Conservation (phyloP, 257 asterid species). For the Verbena officinalis region DNA sequence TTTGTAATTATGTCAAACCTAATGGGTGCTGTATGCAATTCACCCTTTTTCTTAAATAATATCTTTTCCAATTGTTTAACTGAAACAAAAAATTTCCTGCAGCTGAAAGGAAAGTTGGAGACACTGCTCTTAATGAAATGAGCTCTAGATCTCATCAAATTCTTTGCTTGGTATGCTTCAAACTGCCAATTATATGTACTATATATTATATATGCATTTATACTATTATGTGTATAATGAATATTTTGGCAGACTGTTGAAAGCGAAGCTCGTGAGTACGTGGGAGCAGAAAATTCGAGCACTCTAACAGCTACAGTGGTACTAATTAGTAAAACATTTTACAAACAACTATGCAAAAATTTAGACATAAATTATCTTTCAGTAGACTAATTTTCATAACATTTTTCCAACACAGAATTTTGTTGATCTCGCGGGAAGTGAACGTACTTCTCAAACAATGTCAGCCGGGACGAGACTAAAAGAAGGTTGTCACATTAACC, state of each 20-base stretch:
- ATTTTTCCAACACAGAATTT: conserved; percentile 35
- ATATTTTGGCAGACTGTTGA: conserved; percentile 48
- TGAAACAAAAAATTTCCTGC: conserved; percentile 18
- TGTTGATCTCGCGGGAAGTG: conserved; percentile 62
- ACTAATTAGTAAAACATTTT: conserved; percentile 13
- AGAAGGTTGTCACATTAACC: conserved; percentile 58
- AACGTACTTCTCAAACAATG: conserved; percentile 48
- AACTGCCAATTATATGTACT: neutral
- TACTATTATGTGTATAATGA: neutral
- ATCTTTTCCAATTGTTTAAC: no score
- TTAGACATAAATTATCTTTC: neutral
- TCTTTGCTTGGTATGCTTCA: conserved; percentile 48
- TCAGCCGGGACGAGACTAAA: conserved; percentile 48
- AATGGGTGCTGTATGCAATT: no score
- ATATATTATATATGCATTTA: neutral
- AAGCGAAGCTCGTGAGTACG: conserved; percentile 47
- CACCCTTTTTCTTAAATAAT: no score
- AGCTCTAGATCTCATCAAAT: conserved; percentile 83
- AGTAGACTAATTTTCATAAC: neutral
- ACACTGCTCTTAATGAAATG: conserved; percentile 41
- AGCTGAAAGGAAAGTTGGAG: conserved; percentile 46
- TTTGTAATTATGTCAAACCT: no score
- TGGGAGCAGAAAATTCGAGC: conserved; percentile 42
- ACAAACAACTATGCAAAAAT: neutral
- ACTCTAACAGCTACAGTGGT: conserved; percentile 64